Conservation (phyloP, 495 filamentous ascomycete genomes). For the Jackrogersella minutella region DNA sequence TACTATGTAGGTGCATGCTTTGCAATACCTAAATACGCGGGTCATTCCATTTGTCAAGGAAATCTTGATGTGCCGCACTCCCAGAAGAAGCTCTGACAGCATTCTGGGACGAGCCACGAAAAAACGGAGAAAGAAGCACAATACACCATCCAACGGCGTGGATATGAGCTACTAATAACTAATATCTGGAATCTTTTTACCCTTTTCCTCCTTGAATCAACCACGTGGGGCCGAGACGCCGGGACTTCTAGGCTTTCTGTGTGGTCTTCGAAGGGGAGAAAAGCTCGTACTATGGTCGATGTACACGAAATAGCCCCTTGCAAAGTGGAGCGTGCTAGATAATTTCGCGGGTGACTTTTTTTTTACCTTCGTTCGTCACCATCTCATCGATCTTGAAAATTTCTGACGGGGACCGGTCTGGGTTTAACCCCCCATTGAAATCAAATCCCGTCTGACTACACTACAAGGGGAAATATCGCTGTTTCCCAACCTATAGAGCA, state of each 20-base stretch:
- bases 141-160: conserved; percentile 23
- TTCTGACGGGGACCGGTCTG: conserved; percentile 1
- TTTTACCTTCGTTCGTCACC: conserved; percentile 27
- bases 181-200: too few relatives aligned
- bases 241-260: conserved; percentile 15
- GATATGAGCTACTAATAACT: conserved; percentile 16
- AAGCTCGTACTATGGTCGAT: not conserved
- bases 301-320: conserved; percentile 22
- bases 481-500: not conserved
- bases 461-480: not conserved
- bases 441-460: not conserved
- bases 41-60: conserved; percentile 38
- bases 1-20: not conserved
- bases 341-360: conserved; percentile 36
- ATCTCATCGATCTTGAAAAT: conserved; percentile 1
- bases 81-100: not conserved
- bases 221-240: conserved; percentile 38
- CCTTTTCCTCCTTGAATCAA: conserved; percentile 17
- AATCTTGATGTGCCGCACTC: conserved; percentile 28
- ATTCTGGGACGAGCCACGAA: conserved; percentile 30
- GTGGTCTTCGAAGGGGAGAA: too few relatives aligned
- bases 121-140: not conserved
- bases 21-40: conserved; percentile 11
- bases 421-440: too few relatives aligned
- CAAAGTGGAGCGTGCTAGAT: conserved; percentile 38